Percentiles rank a stretch among this genome's conserved stretches.
phyloP scores from a whole-genome alignment of 2,329 filamentous ascomycete genomes.

The Sporothrix curviconia region DNA sequence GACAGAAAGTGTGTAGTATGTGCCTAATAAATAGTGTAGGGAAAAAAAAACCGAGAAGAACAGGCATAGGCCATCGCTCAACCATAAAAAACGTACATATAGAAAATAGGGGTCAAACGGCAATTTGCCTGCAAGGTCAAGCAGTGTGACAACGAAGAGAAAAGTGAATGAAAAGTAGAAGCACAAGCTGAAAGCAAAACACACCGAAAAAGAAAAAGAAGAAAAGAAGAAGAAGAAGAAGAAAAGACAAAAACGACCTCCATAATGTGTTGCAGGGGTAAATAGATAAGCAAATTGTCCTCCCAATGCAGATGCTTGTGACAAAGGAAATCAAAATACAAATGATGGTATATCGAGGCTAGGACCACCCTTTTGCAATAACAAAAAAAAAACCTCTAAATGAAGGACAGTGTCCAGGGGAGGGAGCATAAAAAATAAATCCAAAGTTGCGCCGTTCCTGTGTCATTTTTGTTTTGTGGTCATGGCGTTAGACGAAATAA shows the following conservation, averaged over 20 bases:
- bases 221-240: background rate
- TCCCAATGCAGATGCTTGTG: conserved; percentile 9
- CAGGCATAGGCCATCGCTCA: background rate
- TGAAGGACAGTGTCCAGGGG: background rate
- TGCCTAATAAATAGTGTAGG: conserved; percentile 5
- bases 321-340: conserved; percentile 9
- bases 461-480: background rate
- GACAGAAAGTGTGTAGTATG: background rate
- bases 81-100: conserved; percentile 11
- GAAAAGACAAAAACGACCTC: background rate
- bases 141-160: background rate
- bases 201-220: conserved; percentile 7
- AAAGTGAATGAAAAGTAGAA: too few relatives aligned
- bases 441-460: conserved; percentile 1
- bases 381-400: background rate
- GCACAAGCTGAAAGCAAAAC: too few relatives aligned
- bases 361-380: background rate
- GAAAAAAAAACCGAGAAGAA: background rate
- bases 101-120: conserved; percentile 1
- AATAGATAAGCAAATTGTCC: background rate
- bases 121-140: background rate
- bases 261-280: conserved; percentile 4
- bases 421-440: conserved; percentile 7
- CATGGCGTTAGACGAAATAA: conserved; percentile 58
- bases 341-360: conserved; percentile 8